These are phyloP conservation scores for Dictyostelium brefeldianum DNA, from an alignment of 78 protist genomes.

Conservation along the genomic window DNA sequence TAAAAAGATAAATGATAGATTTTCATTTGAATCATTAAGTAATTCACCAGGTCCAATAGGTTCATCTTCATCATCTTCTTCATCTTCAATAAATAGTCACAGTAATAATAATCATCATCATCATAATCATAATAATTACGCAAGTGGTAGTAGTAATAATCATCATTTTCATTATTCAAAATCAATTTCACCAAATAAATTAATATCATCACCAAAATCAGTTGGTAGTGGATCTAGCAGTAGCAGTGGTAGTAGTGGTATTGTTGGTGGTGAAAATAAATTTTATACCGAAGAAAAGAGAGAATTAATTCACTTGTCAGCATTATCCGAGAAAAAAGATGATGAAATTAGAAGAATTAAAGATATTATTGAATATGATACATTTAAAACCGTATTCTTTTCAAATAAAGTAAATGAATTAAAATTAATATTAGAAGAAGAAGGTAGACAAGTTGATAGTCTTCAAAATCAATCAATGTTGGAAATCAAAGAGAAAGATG, in stretches of 20 bases:
- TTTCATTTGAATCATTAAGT: slow-evolving; percentile 62
- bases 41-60: not conserved
- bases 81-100: slow-evolving; percentile 9
- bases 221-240: not conserved
- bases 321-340: slow-evolving; percentile 27
- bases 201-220: slow-evolving; percentile 40
- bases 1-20: slow-evolving; percentile 61
- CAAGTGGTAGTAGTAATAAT: not conserved
- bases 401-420: slow-evolving; percentile 42
- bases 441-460: slow-evolving; percentile 57
- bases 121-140: not conserved
- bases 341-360: slow-evolving; percentile 59
- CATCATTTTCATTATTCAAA: slow-evolving; percentile 8
- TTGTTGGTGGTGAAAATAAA: not conserved
- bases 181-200: slow-evolving; percentile 34
- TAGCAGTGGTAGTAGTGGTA: not conserved
- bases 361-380: slow-evolving; percentile 63
- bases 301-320: not conserved
- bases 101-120: not conserved
- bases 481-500: slow-evolving; percentile 67
- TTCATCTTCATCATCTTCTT: not conserved
- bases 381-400: slow-evolving; percentile 13
- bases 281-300: slow-evolving; percentile 54
- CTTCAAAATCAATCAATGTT: slow-evolving; percentile 23
- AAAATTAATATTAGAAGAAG: slow-evolving; percentile 59